Evolutionary conservation across 116 monocot species (phyloP), one percentile per base, ranked within the genome.

Genomic region (Phalaenopsis hybrid): DNA sequence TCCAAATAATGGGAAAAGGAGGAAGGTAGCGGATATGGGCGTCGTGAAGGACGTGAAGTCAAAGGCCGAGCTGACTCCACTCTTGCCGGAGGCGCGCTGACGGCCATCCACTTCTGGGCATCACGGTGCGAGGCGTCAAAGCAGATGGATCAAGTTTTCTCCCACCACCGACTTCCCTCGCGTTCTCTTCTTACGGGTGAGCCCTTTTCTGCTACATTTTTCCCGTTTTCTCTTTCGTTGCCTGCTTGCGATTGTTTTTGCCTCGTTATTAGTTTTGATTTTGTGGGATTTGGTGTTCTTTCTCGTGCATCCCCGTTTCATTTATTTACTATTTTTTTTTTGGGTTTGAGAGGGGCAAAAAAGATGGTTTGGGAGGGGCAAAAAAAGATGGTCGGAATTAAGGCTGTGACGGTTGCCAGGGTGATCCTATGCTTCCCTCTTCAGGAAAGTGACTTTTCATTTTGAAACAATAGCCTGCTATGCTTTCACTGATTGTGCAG

Each of bases 141-240:
- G 91, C 95, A 92, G 89, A 99, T 95, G 94, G 95, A 99, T 79
- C 92, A 95, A 87, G 94, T 99, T 84, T 99, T 99, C 88, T 69
- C 89, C 72, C 95, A 94, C 78, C 95, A 84, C 87, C 67, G 99
- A 95, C 81, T 95, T 95, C 84, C 92, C 99, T 44, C 83, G 87
- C 80, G 93, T 83, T 25, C 88, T 82, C 80, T 95, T 99, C 84
- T 67, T 89, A 69, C 88, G 95, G 91, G 99, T 99, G 45, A 79
- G 61, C 28, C n/a, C 18, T 33, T 1, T 18, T 74, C 61, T 20
- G n/a, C 28, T 28, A 28, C 28, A 28, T 28, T 28, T 28, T 28
- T 21, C 20, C 58, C 45, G 31, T 11, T 6, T 65, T 23, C 23
- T 65, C 65, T 25, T 65, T 25, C 65, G 25, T 23, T 25, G 65